Evolutionary conservation across 2,329 filamentous ascomycete species (phyloP), one percentile per base, ranked within the genome.

Genomic region (Talaromyces marneffei): DNA sequence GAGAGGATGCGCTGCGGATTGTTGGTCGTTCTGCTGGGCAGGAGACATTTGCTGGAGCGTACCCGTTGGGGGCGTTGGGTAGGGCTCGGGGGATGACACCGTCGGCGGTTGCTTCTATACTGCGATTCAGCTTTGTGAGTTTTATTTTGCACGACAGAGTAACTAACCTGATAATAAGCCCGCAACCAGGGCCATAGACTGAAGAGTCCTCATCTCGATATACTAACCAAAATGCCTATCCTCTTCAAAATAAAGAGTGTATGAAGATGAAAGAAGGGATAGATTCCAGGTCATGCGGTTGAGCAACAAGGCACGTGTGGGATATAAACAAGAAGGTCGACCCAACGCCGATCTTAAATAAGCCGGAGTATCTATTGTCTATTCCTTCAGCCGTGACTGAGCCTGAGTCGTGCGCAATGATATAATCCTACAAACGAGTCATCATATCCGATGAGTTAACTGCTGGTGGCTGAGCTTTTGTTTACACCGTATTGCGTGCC

Each of bases 11-110:
- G 37, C 74, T 73, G 66, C 92, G 86, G 59, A 96, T 84, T 1
- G 79, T 81, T 0, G 92, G 92, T 48, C 85, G 82, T n/a, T 79
- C 79, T 6, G 79, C 76, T 3, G 92, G 91, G 69, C 92, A 96
- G 64, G 83, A 74, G 44, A 90, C 87, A 5, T 77, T 71, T 35
- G 81, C 77, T 0, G 92, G 92, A 1, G 86, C 84, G 74, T 97
- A 97, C 64, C 85, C 85, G 69, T 89, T 80, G 4, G 87, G 80
- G 40, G 84, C 80, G 68, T 85, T 80, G 1, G 83, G 80, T 0
- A 82, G 67, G 2, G 80, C 79, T 46, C 81, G 77, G 57, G 69
- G 57, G 20, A 64, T 18, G 16, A 64, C 18, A 18, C 44, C 29
- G 18, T 55, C 33, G 20, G 27, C 50, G 29, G 29, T 27, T 23